These are phyloP conservation scores for Carex myosuroides DNA, from an alignment of 176 grass and related monocot species.

Conservation along the genomic window DNA sequence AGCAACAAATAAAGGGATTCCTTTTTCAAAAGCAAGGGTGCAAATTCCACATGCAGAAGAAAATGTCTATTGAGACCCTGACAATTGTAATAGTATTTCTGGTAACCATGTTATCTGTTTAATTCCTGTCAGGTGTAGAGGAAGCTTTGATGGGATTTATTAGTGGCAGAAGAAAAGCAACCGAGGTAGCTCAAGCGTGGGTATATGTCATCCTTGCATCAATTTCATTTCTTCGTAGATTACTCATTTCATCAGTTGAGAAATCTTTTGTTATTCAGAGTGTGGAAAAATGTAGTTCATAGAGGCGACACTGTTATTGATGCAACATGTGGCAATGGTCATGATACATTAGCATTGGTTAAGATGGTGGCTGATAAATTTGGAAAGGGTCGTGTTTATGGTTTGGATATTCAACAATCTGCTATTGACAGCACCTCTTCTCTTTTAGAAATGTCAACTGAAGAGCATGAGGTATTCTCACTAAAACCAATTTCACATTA, in stretches of 20 bases:
- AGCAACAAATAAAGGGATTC: neutral
- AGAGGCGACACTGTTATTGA: conserved; percentile 74
- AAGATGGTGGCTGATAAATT: conserved; percentile 61
- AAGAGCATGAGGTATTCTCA: conserved; percentile 41
- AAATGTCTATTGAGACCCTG: neutral
- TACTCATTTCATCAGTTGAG: neutral
- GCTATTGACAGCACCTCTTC: conserved; percentile 58
- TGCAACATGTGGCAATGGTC: conserved; percentile 91
- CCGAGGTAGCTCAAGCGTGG: conserved; percentile 91
- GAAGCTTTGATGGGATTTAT: conserved; percentile 60
- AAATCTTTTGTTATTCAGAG: conserved; percentile 29
- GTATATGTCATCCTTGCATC: conserved; percentile 20
- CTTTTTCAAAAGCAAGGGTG: neutral
- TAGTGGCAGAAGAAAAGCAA: conserved; percentile 66
- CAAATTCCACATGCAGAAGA: neutral
- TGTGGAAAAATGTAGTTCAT: conserved; percentile 74
- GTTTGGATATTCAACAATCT: conserved; percentile 73
- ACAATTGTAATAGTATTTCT: neutral
- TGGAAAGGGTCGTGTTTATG: conserved; percentile 49
- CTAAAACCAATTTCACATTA: neutral
- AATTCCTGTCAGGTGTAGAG: conserved; percentile 39
- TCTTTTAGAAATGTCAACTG: conserved; percentile 47
- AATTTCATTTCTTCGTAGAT: neutral
- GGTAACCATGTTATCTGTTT: neutral
- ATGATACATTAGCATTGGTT: conserved; percentile 69